Evolutionary conservation across 106 monocot genomes (phyloP).

Genomic region (Dendrobium catenatum): DNA sequence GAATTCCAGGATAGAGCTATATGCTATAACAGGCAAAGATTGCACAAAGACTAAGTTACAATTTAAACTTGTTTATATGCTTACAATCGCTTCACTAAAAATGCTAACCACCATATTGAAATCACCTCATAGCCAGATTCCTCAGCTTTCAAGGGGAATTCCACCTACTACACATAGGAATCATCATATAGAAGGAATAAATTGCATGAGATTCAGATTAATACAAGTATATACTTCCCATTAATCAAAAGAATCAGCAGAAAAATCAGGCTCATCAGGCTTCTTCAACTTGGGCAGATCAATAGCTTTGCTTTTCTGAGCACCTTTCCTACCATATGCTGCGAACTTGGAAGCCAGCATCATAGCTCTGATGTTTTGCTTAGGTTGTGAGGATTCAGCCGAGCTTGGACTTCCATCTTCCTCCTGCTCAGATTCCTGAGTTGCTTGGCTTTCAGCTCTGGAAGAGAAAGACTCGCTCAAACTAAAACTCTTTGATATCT

Average conservation of each 20-base stretch:
- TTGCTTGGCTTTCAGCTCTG: slow-evolving; percentile 13
- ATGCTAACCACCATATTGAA: background rate
- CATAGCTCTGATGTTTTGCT: slow-evolving; percentile 11
- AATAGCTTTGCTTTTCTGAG: slow-evolving; percentile 22
- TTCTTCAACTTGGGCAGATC: slow-evolving; percentile 46
- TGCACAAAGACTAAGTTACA: background rate
- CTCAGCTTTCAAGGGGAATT: background rate
- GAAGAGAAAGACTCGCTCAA: slow-evolving; percentile 50
- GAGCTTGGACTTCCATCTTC: slow-evolving; percentile 18
- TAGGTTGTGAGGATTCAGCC: slow-evolving; percentile 3
- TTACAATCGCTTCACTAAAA: background rate
- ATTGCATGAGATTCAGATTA: background rate
- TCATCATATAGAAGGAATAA: background rate
- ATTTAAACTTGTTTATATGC: background rate
- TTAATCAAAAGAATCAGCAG: slow-evolving; percentile 28
- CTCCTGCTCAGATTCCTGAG: slow-evolving; percentile 18
- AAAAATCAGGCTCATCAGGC: slow-evolving; percentile 64
- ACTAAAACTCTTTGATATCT: slow-evolving; percentile 41
- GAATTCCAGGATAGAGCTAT: background rate
- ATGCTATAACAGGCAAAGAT: background rate
- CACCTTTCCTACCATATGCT: slow-evolving; percentile 19
- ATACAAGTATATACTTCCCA: background rate
- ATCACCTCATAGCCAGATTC: background rate
- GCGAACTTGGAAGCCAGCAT: slow-evolving; percentile 28
- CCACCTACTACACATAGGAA: background rate